Evolutionary conservation across 2,329 filamentous ascomycete genomes (phyloP).

Genomic region (Penicillium oxalicum): DNA sequence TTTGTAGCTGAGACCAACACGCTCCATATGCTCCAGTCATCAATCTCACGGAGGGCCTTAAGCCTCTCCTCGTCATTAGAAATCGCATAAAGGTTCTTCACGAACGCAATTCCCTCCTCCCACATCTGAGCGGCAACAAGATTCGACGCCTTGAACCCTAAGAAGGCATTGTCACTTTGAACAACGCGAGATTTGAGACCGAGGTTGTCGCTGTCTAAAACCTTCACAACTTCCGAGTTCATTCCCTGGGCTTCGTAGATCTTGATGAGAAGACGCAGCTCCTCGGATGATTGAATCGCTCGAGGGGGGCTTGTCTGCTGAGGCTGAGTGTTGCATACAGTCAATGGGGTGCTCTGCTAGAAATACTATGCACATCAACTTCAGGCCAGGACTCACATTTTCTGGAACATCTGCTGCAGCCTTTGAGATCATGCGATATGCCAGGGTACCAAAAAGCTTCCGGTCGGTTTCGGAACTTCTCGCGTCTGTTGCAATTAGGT

Average conservation of each 20-base stretch:
- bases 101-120: conserved; percentile 34
- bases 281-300: conserved; percentile 43
- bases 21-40: conserved; percentile 45
- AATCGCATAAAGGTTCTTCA: conserved; percentile 32
- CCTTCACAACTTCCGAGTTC: conserved; percentile 35
- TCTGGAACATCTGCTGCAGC: conserved; percentile 40
- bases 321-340: conserved; percentile 25
- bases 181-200: conserved; percentile 39
- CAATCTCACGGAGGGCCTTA: conserved; percentile 31
- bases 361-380: background rate
- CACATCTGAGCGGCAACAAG: conserved; percentile 36
- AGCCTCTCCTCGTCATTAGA: conserved; percentile 27
- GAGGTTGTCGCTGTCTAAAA: conserved; percentile 39
- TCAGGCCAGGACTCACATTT: background rate
- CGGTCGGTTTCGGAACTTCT: conserved; percentile 37
- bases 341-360: background rate
- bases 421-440: conserved; percentile 46
- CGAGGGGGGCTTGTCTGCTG: conserved; percentile 37
- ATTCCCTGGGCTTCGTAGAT: conserved; percentile 40
- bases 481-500: conserved; percentile 35
- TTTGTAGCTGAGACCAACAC: conserved; percentile 33
- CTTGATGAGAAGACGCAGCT: conserved; percentile 41
- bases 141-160: conserved; percentile 33
- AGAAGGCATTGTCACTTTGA: conserved; percentile 41
- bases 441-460: conserved; percentile 46